Conservation (phyloP, 2,329 filamentous ascomycete genomes). For the Cordyceps cicadae region DNA sequence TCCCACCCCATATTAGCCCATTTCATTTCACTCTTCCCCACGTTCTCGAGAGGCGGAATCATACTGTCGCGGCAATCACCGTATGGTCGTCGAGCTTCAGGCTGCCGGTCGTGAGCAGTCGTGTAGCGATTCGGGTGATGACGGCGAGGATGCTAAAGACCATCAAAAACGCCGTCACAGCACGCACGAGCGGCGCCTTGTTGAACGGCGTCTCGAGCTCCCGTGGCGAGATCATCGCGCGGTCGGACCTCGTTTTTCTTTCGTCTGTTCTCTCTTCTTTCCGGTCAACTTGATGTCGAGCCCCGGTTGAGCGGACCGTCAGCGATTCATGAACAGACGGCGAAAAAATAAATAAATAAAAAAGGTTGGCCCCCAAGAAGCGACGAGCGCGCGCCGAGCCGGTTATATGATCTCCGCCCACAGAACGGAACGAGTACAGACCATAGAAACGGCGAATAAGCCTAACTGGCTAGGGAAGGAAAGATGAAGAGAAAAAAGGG, state of each 20-base stretch:
- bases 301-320: no score
- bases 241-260: neutral
- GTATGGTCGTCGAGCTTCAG: slow-evolving; percentile 16
- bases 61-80: slow-evolving; percentile 14
- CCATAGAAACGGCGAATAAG: neutral
- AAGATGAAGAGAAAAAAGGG: neutral
- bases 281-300: neutral
- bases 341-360: no score
- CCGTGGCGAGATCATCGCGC: slow-evolving; percentile 11
- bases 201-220: slow-evolving; percentile 18
- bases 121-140: slow-evolving; percentile 15
- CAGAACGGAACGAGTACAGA: neutral
- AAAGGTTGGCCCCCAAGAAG: neutral
- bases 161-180: slow-evolving; percentile 17
- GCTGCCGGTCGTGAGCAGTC: slow-evolving; percentile 12
- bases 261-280: neutral
- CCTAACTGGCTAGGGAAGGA: neutral
- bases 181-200: slow-evolving; percentile 18
- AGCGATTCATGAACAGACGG: neutral
- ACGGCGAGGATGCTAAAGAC: slow-evolving; percentile 17
- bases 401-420: neutral
- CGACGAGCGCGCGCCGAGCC: neutral
- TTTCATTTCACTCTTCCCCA: neutral
- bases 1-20: neutral
- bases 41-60: neutral